phyloP scores from a whole-genome alignment of 139 green algal genomes.

The Chlorella sorokiniana region DNA sequence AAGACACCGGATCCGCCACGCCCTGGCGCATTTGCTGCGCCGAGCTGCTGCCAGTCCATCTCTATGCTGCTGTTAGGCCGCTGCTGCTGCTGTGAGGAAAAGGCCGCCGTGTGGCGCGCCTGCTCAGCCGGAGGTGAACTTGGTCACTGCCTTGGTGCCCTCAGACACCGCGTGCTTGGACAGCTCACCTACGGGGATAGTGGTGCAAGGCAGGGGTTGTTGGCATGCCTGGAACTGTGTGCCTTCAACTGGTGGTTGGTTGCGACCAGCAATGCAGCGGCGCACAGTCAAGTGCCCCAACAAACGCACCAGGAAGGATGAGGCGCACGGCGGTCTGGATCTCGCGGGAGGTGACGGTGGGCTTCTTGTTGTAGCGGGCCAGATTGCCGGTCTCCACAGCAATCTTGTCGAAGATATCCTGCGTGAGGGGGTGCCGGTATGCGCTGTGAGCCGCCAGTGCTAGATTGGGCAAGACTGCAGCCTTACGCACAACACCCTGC shows the following conservation, averaged over 20 bases:
- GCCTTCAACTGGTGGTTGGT: too few relatives aligned
- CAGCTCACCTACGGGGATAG: slow-evolving; percentile 54
- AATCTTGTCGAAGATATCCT: slow-evolving; percentile 73
- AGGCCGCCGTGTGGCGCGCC: not conserved
- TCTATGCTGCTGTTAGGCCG: not conserved
- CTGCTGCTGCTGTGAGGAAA: not conserved
- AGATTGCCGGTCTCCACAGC: slow-evolving; percentile 64
- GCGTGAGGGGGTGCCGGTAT: not conserved
- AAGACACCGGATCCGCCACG: too few relatives aligned
- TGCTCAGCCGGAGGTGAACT: slow-evolving; percentile 54
- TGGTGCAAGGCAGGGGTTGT: not conserved
- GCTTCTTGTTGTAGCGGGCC: slow-evolving; percentile 85
- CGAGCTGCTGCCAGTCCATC: too few relatives aligned
- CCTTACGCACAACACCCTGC: not conserved
- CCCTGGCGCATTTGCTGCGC: too few relatives aligned
- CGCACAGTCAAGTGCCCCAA: not conserved
- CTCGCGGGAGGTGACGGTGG: slow-evolving; percentile 77
- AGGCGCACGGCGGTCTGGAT: slow-evolving; percentile 84
- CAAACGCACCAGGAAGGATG: slow-evolving; percentile 67
- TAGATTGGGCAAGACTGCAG: not conserved
- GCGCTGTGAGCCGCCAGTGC: too few relatives aligned
- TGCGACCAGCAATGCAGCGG: too few relatives aligned
- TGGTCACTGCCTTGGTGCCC: slow-evolving; percentile 80
- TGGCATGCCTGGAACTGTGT: not conserved
- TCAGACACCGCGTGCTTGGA: slow-evolving; percentile 89